Conservation (phyloP, 768 basidiomycete species). For the Suillus decipiens region DNA sequence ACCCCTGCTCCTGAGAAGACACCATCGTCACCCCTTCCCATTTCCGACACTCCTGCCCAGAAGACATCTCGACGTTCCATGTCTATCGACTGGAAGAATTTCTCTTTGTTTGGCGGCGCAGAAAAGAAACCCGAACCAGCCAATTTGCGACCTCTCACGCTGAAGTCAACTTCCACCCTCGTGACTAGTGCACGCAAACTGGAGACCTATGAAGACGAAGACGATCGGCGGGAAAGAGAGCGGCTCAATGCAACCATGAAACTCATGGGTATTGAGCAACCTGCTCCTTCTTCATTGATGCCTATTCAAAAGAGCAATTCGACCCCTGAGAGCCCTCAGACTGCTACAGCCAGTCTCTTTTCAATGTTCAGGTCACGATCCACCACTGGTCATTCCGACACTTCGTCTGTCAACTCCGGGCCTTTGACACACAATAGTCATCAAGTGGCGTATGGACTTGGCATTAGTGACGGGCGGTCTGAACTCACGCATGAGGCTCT, state of each 20-base stretch:
- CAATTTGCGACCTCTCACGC: slow-evolving; percentile 69
- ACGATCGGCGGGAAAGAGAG: slow-evolving; percentile 85
- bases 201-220: slow-evolving; percentile 90
- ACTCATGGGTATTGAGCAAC: slow-evolving; percentile 85
- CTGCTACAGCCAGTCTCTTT: slow-evolving; percentile 50
- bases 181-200: slow-evolving; percentile 70
- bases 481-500: slow-evolving; percentile 74
- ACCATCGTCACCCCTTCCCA: slow-evolving; percentile 22
- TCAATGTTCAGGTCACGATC: slow-evolving; percentile 69
- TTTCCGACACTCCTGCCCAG: slow-evolving; percentile 25
- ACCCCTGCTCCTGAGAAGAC: slow-evolving; percentile 30
- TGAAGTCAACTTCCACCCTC: slow-evolving; percentile 61
- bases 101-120: slow-evolving; percentile 63
- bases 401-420: slow-evolving; percentile 50
- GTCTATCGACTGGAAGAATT: slow-evolving; percentile 82
- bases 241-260: slow-evolving; percentile 90
- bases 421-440: slow-evolving; percentile 37
- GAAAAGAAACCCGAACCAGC: slow-evolving; percentile 64
- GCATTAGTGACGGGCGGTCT: slow-evolving; percentile 31
- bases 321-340: slow-evolving; percentile 34
- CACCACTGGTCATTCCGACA: slow-evolving; percentile 43
- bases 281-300: slow-evolving; percentile 40
- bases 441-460: slow-evolving; percentile 31
- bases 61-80: slow-evolving; percentile 66
- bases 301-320: slow-evolving; percentile 43